A percentile compares a stretch with the other conserved stretches of the same genome.
Conservation (phyloP, 129 eudicot species). For the Cynara cardunculus region DNA sequence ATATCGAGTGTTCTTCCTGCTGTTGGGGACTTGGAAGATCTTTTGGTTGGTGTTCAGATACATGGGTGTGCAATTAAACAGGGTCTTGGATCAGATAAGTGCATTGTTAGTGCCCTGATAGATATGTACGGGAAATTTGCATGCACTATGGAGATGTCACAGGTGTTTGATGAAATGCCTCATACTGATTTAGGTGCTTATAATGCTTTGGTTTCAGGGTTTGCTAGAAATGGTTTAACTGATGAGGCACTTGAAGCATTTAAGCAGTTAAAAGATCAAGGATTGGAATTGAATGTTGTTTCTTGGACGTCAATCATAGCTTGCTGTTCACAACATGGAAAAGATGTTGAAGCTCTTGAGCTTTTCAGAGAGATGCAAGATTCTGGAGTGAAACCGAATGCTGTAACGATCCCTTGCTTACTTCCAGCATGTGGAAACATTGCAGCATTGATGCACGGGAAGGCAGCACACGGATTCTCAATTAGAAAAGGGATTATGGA, state of each 20-base stretch:
- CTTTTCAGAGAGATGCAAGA: constrained; percentile 75
- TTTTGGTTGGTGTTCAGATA: constrained; percentile 47
- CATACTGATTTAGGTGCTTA: constrained; percentile 56
- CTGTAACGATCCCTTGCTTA: constrained; percentile 82
- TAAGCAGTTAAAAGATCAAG: constrained; percentile 31
- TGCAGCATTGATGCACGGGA: constrained; percentile 86
- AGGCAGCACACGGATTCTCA: constrained; percentile 69
- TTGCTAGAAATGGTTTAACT: constrained; percentile 63
- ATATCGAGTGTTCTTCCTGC: constrained; percentile 77
- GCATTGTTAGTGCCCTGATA: constrained; percentile 58
- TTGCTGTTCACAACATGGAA: constrained; percentile 83
- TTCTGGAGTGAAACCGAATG: constrained; percentile 69
- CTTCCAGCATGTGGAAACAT: constrained; percentile 97
- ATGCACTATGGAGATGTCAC: constrained; percentile 50
- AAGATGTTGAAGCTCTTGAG: constrained; percentile 79
- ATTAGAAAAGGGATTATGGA: constrained; percentile 39
- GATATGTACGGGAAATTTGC: constrained; percentile 78
- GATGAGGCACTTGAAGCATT: constrained; percentile 55
- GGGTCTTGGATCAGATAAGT: constrained; percentile 55
- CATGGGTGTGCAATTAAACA: constrained; percentile 53
- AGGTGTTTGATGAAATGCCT: constrained; percentile 57
- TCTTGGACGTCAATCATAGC: constrained; percentile 92
- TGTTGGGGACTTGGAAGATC: constrained; percentile 52
- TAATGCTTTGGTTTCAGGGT: constrained; percentile 70
- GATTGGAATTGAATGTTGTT: constrained; percentile 62